Conservation (phyloP, 176 grass and related monocot genomes). For the Eleusine coracana region DNA sequence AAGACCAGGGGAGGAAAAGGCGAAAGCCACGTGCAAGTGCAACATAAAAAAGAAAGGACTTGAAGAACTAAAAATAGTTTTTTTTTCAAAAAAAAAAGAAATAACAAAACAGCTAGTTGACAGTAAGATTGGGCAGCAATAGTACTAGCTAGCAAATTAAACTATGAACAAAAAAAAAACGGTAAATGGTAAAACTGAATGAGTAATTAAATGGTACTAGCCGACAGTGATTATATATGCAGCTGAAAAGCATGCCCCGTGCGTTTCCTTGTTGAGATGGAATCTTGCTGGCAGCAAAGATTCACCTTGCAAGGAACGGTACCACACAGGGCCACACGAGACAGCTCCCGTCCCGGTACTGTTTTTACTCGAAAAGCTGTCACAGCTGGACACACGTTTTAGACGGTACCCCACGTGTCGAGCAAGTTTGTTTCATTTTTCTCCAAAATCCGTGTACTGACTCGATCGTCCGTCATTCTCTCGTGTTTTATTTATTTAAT, state of each 20-base stretch:
- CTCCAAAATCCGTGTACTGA: background rate
- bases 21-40: conserved; percentile 12
- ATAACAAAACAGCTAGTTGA: background rate
- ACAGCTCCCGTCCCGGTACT: background rate
- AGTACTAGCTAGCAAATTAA: no score
- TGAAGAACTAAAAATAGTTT: background rate
- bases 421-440: background rate
- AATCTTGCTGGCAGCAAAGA: conserved; percentile 31
- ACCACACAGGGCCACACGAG: background rate
- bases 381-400: background rate
- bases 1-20: conserved; percentile 24
- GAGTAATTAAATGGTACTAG: no score
- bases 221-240: no score
- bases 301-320: conserved; percentile 31
- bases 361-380: background rate
- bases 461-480: background rate
- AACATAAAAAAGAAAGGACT: background rate
- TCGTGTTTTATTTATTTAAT: background rate
- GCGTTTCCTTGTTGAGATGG: background rate
- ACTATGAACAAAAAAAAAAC: background rate
- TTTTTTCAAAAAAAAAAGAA: background rate
- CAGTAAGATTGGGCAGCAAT: background rate
- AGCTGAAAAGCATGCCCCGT: background rate
- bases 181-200: background rate
- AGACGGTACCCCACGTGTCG: conserved; percentile 5